These are phyloP conservation scores for Leishmania turanica DNA, from an alignment of 208 protist species.

Conservation along the genomic window DNA sequence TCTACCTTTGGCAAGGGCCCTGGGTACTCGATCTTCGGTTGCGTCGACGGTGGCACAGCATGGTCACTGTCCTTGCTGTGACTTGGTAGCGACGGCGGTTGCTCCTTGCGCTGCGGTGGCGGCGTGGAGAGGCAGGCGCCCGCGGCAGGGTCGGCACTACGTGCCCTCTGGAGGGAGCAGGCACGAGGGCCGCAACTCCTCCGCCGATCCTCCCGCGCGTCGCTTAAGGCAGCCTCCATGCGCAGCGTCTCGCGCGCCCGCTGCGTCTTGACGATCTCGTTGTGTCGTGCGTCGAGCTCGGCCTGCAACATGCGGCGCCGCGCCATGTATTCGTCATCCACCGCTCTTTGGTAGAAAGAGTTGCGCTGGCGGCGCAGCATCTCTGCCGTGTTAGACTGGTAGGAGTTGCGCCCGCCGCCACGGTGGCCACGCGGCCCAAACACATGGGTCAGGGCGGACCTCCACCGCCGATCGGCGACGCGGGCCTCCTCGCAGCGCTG, in stretches of 20 bases:
- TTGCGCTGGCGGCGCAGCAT: constrained; percentile 64
- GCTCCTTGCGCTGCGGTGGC: not conserved
- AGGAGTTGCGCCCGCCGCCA: constrained; percentile 9
- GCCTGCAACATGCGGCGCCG: constrained; percentile 64
- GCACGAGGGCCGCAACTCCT: not conserved
- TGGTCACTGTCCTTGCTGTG: constrained; percentile 3
- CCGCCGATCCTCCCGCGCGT: constrained; percentile 1
- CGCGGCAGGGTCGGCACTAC: constrained; percentile 4
- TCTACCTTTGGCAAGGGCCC: not conserved
- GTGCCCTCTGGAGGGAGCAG: not conserved
- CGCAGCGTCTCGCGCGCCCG: constrained; percentile 21
- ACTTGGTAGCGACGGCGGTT: not conserved
- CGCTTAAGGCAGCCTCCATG: constrained; percentile 19
- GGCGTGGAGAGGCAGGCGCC: not conserved
- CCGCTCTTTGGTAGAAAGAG: constrained; percentile 47
- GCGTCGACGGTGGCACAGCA: not conserved
- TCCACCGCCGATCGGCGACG: constrained; percentile 35
- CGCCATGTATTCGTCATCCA: constrained; percentile 51
- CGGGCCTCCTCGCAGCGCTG: constrained; percentile 48
- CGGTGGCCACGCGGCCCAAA: constrained; percentile 19
- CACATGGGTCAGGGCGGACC: not conserved
- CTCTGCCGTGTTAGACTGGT: constrained; percentile 60
- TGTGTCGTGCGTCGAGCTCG: constrained; percentile 63
- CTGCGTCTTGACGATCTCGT: constrained; percentile 38
- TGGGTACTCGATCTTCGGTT: not conserved